Conservation (phyloP, 139 green algal genomes). For the Nannochloris sp. region DNA sequence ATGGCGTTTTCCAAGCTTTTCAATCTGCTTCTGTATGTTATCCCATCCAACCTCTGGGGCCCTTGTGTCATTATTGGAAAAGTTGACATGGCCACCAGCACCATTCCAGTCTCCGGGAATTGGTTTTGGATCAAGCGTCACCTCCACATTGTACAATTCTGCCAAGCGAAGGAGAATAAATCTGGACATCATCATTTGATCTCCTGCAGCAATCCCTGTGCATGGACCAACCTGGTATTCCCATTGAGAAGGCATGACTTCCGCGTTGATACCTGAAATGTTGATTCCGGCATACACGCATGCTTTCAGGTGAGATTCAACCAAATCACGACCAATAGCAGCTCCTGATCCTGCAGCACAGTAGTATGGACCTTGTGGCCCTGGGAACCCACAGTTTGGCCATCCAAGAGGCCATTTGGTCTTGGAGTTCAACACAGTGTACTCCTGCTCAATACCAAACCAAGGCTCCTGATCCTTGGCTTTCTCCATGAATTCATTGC, state of each 20-base stretch:
- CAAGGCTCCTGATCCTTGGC: conserved; percentile 70
- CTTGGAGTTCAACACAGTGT: conserved; percentile 89
- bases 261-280: conserved; percentile 89
- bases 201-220: conserved; percentile 75
- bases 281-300: conserved; percentile 89
- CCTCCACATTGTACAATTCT: conserved; percentile 82
- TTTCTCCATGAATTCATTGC: conserved; percentile 40
- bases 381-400: conserved; percentile 82
- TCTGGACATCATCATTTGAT: conserved; percentile 93
- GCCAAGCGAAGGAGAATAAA: conserved; percentile 83
- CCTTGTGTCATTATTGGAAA: conserved; percentile 85
- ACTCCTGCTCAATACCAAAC: conserved; percentile 98
- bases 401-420: conserved; percentile 97
- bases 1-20: conserved; percentile 84
- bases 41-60: conserved; percentile 52
- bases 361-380: conserved; percentile 94
- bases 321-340: conserved; percentile 85
- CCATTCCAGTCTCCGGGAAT: conserved; percentile 98
- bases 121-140: conserved; percentile 95
- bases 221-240: conserved; percentile 96
- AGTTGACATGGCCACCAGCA: conserved; percentile 94
- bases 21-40: conserved; percentile 79
- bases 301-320: conserved; percentile 92
- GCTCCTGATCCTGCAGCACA: conserved; percentile 82
- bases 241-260: conserved; percentile 98